These are phyloP conservation scores for Heterobasidion annosum DNA, from an alignment of 1,284 basidiomycete species.

Conservation along the genomic window DNA sequence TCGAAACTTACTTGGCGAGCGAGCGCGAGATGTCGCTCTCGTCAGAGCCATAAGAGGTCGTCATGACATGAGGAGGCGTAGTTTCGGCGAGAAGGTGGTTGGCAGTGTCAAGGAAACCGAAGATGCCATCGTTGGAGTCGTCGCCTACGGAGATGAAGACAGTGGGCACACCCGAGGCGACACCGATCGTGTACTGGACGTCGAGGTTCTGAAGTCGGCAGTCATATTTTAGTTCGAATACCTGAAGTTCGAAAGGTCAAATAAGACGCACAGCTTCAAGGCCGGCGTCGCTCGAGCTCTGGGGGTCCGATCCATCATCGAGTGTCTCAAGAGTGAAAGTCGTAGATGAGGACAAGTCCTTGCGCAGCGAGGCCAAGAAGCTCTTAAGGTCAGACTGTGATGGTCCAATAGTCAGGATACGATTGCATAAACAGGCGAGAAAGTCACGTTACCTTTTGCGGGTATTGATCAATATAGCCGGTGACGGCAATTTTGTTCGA, in stretches of 20 bases:
- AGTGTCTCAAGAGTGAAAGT: constrained; percentile 1
- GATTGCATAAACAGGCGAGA: background rate
- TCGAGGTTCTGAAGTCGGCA: constrained; percentile 1
- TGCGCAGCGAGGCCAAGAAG: constrained; percentile 19
- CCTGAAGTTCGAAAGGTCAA: constrained; percentile 33
- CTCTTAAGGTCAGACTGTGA: constrained; percentile 28
- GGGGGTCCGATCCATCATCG: background rate
- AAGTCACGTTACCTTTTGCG: constrained; percentile 12
- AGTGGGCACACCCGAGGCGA: constrained; percentile 53
- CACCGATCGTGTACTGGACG: constrained; percentile 44
- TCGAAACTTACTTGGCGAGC: constrained; percentile 8
- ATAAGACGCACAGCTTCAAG: constrained; percentile 25
- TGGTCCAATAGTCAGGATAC: constrained; percentile 31
- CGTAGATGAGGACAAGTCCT: constrained; percentile 2
- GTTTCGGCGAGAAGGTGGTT: constrained; percentile 15
- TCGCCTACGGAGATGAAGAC: constrained; percentile 40
- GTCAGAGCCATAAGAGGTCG: constrained; percentile 18
- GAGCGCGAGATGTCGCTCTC: constrained; percentile 16
- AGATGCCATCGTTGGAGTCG: constrained; percentile 17
- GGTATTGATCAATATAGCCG: constrained; percentile 22
- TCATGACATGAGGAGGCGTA: constrained; percentile 18
- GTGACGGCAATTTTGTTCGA: constrained; percentile 20
- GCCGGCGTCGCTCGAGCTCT: constrained; percentile 23
- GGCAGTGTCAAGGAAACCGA: constrained; percentile 17
- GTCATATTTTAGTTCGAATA: constrained; percentile 10